Conservation (phyloP, 352 stramenopile genomes). For the Sclerospora graminicola region DNA sequence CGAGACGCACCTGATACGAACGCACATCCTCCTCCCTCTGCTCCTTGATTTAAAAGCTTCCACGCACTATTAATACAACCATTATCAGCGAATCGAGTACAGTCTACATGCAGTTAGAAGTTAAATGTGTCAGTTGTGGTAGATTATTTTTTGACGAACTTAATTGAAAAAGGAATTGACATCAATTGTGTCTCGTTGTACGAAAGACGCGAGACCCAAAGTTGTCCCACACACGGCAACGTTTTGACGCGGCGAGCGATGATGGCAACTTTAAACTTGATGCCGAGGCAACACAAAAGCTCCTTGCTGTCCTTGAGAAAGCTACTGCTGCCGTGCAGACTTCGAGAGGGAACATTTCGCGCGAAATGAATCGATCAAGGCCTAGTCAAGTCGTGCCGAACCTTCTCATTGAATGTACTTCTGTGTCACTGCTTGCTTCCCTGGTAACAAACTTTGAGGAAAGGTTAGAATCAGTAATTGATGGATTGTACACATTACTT, state of each 20-base stretch:
- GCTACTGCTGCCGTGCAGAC: slow-evolving; percentile 11
- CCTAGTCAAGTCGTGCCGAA: slow-evolving; percentile 4
- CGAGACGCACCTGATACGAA: too few relatives aligned
- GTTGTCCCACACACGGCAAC: slow-evolving; percentile 40
- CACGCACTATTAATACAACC: too few relatives aligned
- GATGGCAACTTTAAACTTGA: slow-evolving; percentile 15
- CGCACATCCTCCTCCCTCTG: too few relatives aligned
- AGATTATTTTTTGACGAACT: too few relatives aligned
- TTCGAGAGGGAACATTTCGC: slow-evolving; percentile 6
- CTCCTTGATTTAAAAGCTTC: too few relatives aligned
- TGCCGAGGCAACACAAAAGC: slow-evolving; percentile 10
- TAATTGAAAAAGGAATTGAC: too few relatives aligned
- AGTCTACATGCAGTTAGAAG: too few relatives aligned
- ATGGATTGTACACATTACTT: slow-evolving; percentile 29
- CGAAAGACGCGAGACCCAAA: slow-evolving; percentile 52
- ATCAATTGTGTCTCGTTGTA: slow-evolving; percentile 49
- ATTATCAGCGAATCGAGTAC: too few relatives aligned
- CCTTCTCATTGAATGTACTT: not conserved
- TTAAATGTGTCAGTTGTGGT: too few relatives aligned
- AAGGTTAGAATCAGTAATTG: slow-evolving; percentile 19
- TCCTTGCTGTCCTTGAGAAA: slow-evolving; percentile 19
- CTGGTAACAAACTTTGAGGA: slow-evolving; percentile 20
- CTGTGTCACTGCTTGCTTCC: slow-evolving; percentile 18
- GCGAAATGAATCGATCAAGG: slow-evolving; percentile 8
- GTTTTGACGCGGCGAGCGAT: slow-evolving; percentile 12